Percentiles rank a stretch among this genome's conserved stretches.
phyloP scores from a whole-genome alignment of 139 green algal genomes.

The Picochlorum sp. region DNA sequence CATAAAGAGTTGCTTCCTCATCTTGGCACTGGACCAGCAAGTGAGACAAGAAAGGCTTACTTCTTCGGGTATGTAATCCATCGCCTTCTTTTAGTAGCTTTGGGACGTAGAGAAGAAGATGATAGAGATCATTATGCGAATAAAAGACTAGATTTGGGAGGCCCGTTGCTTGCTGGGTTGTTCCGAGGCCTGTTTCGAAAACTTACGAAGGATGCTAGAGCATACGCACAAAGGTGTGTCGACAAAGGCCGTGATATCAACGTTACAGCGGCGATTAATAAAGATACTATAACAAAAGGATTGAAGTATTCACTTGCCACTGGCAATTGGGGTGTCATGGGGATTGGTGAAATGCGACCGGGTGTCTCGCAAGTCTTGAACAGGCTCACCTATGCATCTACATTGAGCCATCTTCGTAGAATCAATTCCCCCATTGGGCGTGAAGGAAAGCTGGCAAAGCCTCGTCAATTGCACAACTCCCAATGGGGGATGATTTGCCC shows the following conservation, averaged over 20 bases:
- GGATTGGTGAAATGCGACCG: constrained; percentile 58
- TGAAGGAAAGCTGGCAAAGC: constrained; percentile 89
- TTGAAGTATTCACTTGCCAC: constrained; percentile 95
- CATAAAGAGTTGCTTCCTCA: constrained; percentile 97
- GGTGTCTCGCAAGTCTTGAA: constrained; percentile 93
- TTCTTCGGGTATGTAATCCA: constrained; percentile 63
- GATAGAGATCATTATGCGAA: constrained; percentile 98
- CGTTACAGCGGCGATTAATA: constrained; percentile 70
- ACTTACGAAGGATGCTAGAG: constrained; percentile 82
- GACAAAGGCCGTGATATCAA: constrained; percentile 72
- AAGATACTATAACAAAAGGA: constrained; percentile 82
- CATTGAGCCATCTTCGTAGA: constrained; percentile 87
- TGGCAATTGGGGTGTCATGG: constrained; percentile 91
- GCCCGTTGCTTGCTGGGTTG: constrained; percentile 69
- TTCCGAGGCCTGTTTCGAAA: constrained; percentile 91
- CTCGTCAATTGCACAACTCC: constrained; percentile 96
- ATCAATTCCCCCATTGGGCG: constrained; percentile 96
- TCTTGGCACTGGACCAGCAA: constrained; percentile 66
- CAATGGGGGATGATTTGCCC: constrained; percentile 98
- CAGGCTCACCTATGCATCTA: constrained; percentile 89
- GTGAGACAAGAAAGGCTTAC: constrained; percentile 67
- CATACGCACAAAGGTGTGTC: constrained; percentile 49
- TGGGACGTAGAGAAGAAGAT: constrained; percentile 67
- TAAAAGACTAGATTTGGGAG: constrained; percentile 92
- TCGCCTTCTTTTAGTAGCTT: constrained; percentile 71